phyloP scores from a whole-genome alignment of 441 rosid genomes.

The Syzygium syzygioides region DNA sequence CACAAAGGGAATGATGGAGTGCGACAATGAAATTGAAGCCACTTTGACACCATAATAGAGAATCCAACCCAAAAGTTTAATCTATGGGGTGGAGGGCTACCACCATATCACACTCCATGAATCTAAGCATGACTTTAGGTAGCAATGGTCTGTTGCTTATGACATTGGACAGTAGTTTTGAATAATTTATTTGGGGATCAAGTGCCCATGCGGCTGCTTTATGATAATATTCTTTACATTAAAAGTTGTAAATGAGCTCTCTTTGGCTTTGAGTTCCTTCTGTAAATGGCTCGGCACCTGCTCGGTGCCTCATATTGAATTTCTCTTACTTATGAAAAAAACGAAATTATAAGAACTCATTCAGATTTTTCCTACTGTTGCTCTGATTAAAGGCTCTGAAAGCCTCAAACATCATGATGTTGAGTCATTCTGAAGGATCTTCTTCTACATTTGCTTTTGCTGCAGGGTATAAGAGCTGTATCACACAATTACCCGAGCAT shows the following conservation, averaged over 20 bases:
- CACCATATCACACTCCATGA: background rate
- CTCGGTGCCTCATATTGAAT: background rate
- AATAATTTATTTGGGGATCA: background rate
- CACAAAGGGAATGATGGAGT: background rate
- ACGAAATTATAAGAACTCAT: background rate
- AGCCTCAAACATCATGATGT: background rate
- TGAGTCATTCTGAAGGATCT: background rate
- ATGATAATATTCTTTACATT: background rate
- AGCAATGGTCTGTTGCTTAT: background rate
- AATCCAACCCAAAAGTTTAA: background rate
- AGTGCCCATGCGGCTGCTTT: background rate
- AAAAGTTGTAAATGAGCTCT: background rate
- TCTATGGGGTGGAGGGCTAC: background rate
- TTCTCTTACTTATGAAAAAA: background rate
- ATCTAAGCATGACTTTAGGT: background rate
- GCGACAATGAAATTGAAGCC: background rate
- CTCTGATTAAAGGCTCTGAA: background rate
- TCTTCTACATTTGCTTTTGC: background rate
- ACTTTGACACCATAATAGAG: background rate
- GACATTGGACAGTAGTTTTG: background rate
- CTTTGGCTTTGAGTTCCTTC: background rate
- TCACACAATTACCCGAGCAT: constrained; percentile 73
- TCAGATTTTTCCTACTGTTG: background rate
- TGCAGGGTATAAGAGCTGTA: constrained; percentile 80
- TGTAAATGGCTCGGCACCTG: background rate